phyloP scores from a whole-genome alignment of 306 rosid species.

The Delonix regia region DNA sequence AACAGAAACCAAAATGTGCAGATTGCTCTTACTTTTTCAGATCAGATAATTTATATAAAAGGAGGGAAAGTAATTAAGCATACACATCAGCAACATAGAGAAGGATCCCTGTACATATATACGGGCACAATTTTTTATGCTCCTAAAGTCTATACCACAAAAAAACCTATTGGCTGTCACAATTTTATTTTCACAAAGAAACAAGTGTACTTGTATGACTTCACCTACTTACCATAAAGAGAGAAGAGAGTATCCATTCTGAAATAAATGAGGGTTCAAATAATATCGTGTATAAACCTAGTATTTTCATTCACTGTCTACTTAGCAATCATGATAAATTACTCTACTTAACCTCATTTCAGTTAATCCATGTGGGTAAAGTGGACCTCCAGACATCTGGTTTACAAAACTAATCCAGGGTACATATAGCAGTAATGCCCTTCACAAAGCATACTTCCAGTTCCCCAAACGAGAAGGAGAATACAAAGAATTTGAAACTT shows the following conservation, averaged over 20 bases:
- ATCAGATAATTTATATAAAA: neutral
- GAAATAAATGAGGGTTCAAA: neutral
- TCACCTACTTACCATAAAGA: neutral
- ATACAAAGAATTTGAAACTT: constrained; percentile 27
- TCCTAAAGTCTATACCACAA: neutral
- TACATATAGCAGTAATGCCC: neutral
- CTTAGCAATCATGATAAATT: neutral
- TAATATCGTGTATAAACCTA: neutral
- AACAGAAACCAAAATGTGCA: neutral
- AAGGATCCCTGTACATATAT: neutral
- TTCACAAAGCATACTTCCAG: constrained; percentile 24
- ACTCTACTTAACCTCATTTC: constrained; percentile 1
- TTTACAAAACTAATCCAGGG: neutral
- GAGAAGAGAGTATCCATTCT: neutral
- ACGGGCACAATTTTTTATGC: neutral
- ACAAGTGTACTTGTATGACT: neutral
- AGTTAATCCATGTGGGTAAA: constrained; percentile 4
- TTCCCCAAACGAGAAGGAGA: constrained; percentile 1
- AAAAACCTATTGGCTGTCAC: neutral
- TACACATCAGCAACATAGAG: neutral
- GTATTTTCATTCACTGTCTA: constrained; percentile 2
- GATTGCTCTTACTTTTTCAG: neutral
- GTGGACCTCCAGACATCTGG: constrained; percentile 2
- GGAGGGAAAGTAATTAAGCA: neutral
- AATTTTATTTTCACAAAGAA: neutral